Conservation (phyloP, 1,284 basidiomycete species). For the Schizophyllum commune region DNA sequence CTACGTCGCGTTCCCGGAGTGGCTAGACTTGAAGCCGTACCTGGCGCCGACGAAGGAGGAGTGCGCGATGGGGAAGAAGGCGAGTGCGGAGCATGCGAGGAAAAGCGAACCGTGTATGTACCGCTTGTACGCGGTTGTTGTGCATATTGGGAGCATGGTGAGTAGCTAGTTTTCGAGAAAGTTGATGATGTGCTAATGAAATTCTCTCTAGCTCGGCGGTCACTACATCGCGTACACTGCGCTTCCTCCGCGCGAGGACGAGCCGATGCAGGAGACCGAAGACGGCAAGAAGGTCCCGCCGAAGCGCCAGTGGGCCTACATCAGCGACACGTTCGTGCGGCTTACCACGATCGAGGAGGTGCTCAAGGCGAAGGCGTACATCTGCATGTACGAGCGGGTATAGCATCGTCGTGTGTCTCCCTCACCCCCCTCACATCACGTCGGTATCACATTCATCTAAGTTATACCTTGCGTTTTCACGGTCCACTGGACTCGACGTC, state of each 20-base stretch:
- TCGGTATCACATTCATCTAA: background rate
- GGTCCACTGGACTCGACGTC: background rate
- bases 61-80: slow-evolving; percentile 26
- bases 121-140: slow-evolving; percentile 77
- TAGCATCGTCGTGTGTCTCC: background rate
- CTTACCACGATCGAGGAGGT: slow-evolving; percentile 82
- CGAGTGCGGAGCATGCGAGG: slow-evolving; percentile 19
- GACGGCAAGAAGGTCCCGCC: slow-evolving; percentile 9
- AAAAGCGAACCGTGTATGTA: slow-evolving; percentile 57
- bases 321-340: slow-evolving; percentile 78
- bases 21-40: slow-evolving; percentile 79
- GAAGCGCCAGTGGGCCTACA: slow-evolving; percentile 80
- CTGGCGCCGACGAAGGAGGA: slow-evolving; percentile 77
- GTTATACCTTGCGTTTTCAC: background rate
- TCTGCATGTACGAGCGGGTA: slow-evolving; percentile 81
- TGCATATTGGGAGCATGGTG: slow-evolving; percentile 88
- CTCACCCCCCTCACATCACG: background rate
- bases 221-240: slow-evolving; percentile 82
- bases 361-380: slow-evolving; percentile 82
- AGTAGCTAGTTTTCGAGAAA: slow-evolving; percentile 17
- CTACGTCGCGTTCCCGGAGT: slow-evolving; percentile 82
- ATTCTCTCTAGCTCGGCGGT: slow-evolving; percentile 55
- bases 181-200: no score
- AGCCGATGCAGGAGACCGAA: background rate
- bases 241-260: slow-evolving; percentile 32